These are phyloP conservation scores for Candida andamanensis DNA, from an alignment of 805 yeast species.

Conservation along the genomic window DNA sequence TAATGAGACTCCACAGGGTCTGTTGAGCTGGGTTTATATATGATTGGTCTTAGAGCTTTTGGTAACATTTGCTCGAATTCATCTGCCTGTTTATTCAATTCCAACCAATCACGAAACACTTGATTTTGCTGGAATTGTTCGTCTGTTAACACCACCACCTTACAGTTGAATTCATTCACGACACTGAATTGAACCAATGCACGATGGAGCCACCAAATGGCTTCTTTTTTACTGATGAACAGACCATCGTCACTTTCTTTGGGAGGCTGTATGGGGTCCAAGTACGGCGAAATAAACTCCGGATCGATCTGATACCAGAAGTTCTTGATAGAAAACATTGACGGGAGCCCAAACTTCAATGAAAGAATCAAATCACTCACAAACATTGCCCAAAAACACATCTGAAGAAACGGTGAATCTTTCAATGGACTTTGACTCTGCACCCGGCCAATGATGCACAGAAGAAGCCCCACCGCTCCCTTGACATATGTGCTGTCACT, in stretches of 20 bases:
- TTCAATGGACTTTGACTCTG: constrained; percentile 15
- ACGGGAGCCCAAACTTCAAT: constrained; percentile 25
- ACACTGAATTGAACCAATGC: constrained; percentile 21
- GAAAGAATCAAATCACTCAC: constrained; percentile 32
- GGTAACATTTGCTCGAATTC: constrained; percentile 29
- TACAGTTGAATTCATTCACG: constrained; percentile 26
- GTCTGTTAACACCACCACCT: constrained; percentile 20
- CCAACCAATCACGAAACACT: constrained; percentile 23
- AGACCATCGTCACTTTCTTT: constrained; percentile 1
- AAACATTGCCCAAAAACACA: constrained; percentile 35
- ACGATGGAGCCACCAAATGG: constrained; percentile 34
- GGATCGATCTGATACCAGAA: constrained; percentile 33
- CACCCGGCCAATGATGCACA: constrained; percentile 20
- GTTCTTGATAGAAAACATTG: constrained; percentile 25
- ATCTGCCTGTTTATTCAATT: constrained; percentile 20
- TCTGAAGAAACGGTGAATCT: constrained; percentile 24
- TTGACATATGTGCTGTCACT: constrained; percentile 33
- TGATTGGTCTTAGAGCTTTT: constrained; percentile 23
- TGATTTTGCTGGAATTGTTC: constrained; percentile 21
- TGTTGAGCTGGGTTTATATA: constrained; percentile 21
- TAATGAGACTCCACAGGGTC: constrained; percentile 13
- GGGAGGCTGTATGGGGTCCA: constrained; percentile 3
- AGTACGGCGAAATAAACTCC: constrained; percentile 19
- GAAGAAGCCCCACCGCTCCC: constrained; percentile 31
- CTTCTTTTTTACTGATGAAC: constrained; percentile 12